These are phyloP conservation scores for Marasmius tenuissimus DNA, from an alignment of 1,284 basidiomycete species.

Conservation along the genomic window DNA sequence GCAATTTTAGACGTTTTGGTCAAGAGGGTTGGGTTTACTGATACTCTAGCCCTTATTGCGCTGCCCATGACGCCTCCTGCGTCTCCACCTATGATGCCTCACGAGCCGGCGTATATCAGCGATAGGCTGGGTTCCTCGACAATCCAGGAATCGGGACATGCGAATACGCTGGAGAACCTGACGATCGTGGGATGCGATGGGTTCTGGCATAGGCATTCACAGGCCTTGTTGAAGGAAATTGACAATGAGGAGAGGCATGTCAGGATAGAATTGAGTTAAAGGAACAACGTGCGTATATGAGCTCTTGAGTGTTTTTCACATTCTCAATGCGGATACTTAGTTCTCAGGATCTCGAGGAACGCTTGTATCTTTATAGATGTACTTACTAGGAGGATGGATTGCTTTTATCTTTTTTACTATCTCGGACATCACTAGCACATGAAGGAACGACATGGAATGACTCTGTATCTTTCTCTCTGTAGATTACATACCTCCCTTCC, in stretches of 20 bases:
- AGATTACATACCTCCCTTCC: too few relatives aligned
- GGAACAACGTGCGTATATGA: neutral
- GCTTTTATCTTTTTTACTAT: too few relatives aligned
- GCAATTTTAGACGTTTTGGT: conserved; percentile 53
- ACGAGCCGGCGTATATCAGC: neutral
- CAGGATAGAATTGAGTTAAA: neutral
- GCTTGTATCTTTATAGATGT: too few relatives aligned
- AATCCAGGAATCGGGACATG: neutral
- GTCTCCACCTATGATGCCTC: conserved; percentile 18
- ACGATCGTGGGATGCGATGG: conserved; percentile 47
- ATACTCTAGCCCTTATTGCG: conserved; percentile 21
- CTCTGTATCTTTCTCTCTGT: too few relatives aligned
- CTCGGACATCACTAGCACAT: too few relatives aligned
- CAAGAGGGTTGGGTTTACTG: conserved; percentile 49
- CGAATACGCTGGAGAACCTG: conserved; percentile 41
- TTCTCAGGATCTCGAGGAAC: too few relatives aligned
- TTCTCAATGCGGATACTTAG: too few relatives aligned
- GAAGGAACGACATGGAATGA: too few relatives aligned
- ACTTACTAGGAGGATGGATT: too few relatives aligned
- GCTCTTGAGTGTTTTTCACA: neutral
- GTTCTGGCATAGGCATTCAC: conserved; percentile 40
- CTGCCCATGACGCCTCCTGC: neutral
- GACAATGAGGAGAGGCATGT: conserved; percentile 22
- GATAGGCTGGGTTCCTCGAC: neutral
- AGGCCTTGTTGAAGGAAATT: conserved; percentile 36